These are phyloP conservation scores for Periglandula ipomoeae DNA, from an alignment of 2,329 filamentous ascomycete species.

Conservation along the genomic window DNA sequence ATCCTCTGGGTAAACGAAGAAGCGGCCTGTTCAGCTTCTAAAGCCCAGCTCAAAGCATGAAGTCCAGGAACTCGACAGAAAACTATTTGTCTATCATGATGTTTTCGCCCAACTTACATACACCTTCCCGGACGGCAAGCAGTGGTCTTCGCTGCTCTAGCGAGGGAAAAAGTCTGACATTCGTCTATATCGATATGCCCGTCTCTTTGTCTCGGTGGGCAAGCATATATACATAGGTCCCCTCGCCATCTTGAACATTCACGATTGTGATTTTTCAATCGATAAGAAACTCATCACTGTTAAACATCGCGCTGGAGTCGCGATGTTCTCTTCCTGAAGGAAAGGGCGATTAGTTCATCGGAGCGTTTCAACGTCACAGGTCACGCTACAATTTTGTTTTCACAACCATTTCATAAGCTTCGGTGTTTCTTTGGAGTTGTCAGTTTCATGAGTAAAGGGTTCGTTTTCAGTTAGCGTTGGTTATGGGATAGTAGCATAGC, in stretches of 20 bases:
- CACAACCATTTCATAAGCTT: neutral
- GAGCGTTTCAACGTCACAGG: neutral
- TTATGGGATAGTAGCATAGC: conserved; percentile 1
- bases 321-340: neutral
- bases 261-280: neutral
- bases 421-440: neutral
- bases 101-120: neutral
- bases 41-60: neutral
- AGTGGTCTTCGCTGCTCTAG: neutral
- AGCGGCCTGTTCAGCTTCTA: conserved; percentile 49
- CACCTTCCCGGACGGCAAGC: no score
- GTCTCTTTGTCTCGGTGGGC: neutral
- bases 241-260: neutral
- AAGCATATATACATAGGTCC: neutral
- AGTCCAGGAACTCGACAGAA: neutral
- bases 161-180: neutral
- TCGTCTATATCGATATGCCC: neutral
- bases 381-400: neutral
- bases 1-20: conserved; percentile 47
- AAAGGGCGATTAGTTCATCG: neutral
- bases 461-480: neutral
- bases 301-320: neutral
- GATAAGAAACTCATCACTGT: neutral
- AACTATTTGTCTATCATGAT: no score
- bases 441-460: neutral